Evolutionary conservation across 148 eudicot species (phyloP), one percentile per base, ranked within the genome.

Genomic region (Persicaria maculosa): DNA sequence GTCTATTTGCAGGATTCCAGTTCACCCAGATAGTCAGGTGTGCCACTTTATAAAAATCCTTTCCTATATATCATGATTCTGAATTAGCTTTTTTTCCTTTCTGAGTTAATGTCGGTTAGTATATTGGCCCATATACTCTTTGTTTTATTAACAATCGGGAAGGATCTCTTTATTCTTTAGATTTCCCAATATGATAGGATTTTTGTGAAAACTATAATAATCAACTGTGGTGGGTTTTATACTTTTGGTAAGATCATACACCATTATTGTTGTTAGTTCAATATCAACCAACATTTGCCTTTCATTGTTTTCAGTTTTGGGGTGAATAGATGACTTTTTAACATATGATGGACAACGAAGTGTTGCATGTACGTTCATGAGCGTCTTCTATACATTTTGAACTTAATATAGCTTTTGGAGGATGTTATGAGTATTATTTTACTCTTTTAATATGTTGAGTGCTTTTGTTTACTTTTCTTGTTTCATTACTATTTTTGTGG

Each of bases 21-120:
- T 79, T 50, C 69, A 70, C 79, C 78, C 85, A 74, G 68, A 79
- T 75, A 81, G 84, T 81, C 86, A 83, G 88, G 99, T 94, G 70
- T 74, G 95, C 83, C 47, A 68, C 19, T 50, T 17, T 75, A 25
- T 19, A 25, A 9, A 20, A 44, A 22, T 22, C 22, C 22, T 22
- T 22, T 22, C 22, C 22, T 22, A 22, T 22, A 22, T 22, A 22
- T 22, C 22, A 22, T 22, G 22, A 22, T 22, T 22, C 22, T 22
- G 22, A 22, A 22, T 22, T 22, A 22, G 22, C 22, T 22, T 22
- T 43, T n/a, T n/a, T 14, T 68, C 71, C 4, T 44, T 6, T 22
- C 22, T 22, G 22, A 22, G 55, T n/a, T 12, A 12, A 11, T 52
- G 12, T 12, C 15, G 55, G 3, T 14, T 15, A n/a, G 15, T 52